Evolutionary conservation across 2,329 filamentous ascomycete species (phyloP).

Genomic region (Parastagonospora avenae): DNA sequence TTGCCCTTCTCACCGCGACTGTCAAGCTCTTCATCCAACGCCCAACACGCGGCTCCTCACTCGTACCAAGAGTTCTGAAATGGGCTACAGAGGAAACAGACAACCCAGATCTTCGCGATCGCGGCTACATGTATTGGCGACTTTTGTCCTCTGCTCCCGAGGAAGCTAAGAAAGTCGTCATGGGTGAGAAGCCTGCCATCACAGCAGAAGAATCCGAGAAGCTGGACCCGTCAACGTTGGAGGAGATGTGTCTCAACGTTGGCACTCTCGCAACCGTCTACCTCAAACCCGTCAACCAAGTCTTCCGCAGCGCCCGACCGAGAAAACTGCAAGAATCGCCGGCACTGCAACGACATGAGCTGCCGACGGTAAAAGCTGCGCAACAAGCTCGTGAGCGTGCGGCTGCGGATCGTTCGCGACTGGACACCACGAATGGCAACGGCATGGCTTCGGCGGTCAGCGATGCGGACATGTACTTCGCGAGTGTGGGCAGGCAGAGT

Average conservation of each 20-base stretch:
- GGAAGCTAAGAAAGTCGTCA: conserved; percentile 84
- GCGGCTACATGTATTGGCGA: conserved; percentile 99
- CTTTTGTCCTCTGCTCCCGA: conserved; percentile 90
- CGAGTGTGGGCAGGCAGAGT: conserved; percentile 55
- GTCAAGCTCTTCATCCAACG: conserved; percentile 98
- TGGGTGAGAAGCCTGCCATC: conserved; percentile 96
- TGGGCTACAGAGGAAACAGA: conserved; percentile 99
- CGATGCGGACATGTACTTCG: conserved; percentile 90
- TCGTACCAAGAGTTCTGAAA: conserved; percentile 93
- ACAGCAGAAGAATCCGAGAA: conserved; percentile 90
- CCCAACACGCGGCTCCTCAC: conserved; percentile 88
- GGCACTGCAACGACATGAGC: conserved; percentile 75
- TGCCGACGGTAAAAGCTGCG: conserved; percentile 62
- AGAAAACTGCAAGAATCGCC: conserved; percentile 81
- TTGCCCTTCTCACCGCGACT: conserved; percentile 91
- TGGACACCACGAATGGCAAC: conserved; percentile 37
- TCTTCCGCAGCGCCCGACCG: conserved; percentile 87
- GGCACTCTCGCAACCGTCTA: conserved; percentile 97
- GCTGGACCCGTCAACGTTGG: conserved; percentile 85
- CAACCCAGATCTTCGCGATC: conserved; percentile 92
- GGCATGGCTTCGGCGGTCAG: conserved; percentile 74
- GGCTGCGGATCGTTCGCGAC: conserved; percentile 32
- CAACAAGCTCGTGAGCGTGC: conserved; percentile 40
- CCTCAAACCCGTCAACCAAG: conserved; percentile 94
- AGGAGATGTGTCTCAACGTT: conserved; percentile 96